These are phyloP conservation scores for Cronartium quercuum DNA, from an alignment of 1,284 basidiomycete genomes.

Conservation along the genomic window DNA sequence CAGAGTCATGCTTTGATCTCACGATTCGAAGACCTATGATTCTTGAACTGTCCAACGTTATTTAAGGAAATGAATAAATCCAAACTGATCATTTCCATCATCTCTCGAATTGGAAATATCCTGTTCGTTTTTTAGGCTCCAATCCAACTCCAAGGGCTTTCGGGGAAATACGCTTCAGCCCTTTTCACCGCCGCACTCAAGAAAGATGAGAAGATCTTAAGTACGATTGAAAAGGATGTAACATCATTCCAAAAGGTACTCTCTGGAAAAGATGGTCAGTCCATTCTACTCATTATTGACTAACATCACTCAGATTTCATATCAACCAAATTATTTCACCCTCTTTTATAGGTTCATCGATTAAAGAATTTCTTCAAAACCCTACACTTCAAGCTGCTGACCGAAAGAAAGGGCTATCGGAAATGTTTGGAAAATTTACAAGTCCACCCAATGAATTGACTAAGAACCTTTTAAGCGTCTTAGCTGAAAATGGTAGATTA, in stretches of 20 bases:
- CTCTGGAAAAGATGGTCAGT: constrained; percentile 30
- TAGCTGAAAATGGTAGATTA: constrained; percentile 90
- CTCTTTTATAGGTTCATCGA: constrained; percentile 6
- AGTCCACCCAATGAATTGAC: constrained; percentile 54
- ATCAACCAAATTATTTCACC: constrained; percentile 55
- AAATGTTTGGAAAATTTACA: constrained; percentile 19
- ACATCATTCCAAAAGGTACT: constrained; percentile 29
- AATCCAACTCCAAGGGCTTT: constrained; percentile 50
- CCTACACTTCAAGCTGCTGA: constrained; percentile 36
- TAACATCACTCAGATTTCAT: too few relatives aligned
- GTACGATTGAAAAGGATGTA: constrained; percentile 46
- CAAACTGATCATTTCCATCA: background rate
- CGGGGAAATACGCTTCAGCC: constrained; percentile 89
- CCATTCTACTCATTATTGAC: too few relatives aligned
- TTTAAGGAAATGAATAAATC: background rate
- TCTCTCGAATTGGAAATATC: too few relatives aligned
- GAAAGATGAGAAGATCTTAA: constrained; percentile 54
- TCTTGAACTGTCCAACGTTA: background rate
- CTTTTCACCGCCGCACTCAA: constrained; percentile 83
- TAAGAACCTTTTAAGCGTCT: constrained; percentile 82
- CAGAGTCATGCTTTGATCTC: too few relatives aligned
- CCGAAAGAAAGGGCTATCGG: constrained; percentile 28
- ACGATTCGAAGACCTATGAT: background rate
- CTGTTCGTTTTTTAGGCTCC: constrained; percentile 37
- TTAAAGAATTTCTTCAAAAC: constrained; percentile 35